These are phyloP conservation scores for Arxiozyma bovina DNA, from an alignment of 1,139 yeast genomes.

Conservation along the genomic window DNA sequence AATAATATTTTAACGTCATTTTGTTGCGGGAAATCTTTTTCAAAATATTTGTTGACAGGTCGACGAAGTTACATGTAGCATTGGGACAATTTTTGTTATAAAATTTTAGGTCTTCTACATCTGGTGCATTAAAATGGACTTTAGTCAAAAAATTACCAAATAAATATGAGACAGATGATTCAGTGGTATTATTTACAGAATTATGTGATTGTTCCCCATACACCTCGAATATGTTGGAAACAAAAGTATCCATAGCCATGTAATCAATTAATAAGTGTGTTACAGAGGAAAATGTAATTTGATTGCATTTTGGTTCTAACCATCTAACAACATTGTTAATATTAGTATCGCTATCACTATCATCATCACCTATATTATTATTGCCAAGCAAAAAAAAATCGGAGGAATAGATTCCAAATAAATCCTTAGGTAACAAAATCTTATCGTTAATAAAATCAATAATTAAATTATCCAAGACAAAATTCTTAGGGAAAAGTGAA, in stretches of 20 bases:
- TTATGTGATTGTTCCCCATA: background rate
- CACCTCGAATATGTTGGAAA: constrained; percentile 10
- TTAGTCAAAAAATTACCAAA: constrained; percentile 10
- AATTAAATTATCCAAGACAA: constrained; percentile 5
- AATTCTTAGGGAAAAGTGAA: background rate
- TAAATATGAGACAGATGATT: constrained; percentile 8
- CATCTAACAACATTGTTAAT: background rate
- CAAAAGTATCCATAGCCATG: constrained; percentile 16
- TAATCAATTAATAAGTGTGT: constrained; percentile 12
- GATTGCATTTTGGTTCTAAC: constrained; percentile 10
- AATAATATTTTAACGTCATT: constrained; percentile 12
- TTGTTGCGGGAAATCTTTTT: constrained; percentile 10
- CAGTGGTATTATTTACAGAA: background rate
- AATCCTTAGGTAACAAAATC: constrained; percentile 7
- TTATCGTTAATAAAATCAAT: constrained; percentile 6
- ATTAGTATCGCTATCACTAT: background rate
- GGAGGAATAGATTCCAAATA: constrained; percentile 15
- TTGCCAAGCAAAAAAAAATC: constrained; percentile 8
- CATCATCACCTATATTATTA: background rate
- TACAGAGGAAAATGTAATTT: constrained; percentile 11
- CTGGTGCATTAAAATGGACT: constrained; percentile 11
- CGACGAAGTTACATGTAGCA: constrained; percentile 18
- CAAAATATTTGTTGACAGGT: constrained; percentile 16
- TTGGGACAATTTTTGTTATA: constrained; percentile 5
- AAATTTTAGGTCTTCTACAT: constrained; percentile 11